Evolutionary conservation across 768 basidiomycete genomes (phyloP).

Genomic region (Tylopilus subfusipes): DNA sequence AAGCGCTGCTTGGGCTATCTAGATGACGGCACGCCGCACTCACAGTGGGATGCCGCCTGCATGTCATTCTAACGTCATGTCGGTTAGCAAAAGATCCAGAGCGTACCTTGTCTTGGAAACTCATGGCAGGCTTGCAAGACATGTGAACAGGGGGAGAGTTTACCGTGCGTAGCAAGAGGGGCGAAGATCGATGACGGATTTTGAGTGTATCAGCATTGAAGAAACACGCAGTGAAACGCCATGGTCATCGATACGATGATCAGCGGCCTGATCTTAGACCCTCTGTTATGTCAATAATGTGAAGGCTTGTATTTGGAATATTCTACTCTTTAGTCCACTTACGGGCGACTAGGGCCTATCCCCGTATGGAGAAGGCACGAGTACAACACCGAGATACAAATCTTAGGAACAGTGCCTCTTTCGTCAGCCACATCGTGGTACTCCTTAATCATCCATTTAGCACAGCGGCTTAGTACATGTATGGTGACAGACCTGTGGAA

Average conservation of each 20-base stretch:
- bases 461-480: background rate
- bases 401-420: background rate
- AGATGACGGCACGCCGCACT: background rate
- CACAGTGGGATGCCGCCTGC: background rate
- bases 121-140: background rate
- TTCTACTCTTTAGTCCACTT: background rate
- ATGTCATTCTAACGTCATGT: background rate
- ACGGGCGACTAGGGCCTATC: background rate
- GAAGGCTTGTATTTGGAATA: background rate
- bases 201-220: background rate
- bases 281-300: background rate
- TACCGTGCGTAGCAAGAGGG: background rate
- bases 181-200: background rate
- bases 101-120: background rate
- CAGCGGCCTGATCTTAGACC: background rate
- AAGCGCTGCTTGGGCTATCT: background rate
- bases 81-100: background rate
- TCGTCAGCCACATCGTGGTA: background rate
- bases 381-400: background rate
- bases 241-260: background rate
- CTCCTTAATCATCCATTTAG: background rate
- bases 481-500: background rate
- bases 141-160: background rate
- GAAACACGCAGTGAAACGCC: background rate
- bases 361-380: background rate